Evolutionary conservation across 1,284 basidiomycete genomes (phyloP), one percentile per base, ranked within the genome.

Genomic region (Apiotrichum veenhuisii): DNA sequence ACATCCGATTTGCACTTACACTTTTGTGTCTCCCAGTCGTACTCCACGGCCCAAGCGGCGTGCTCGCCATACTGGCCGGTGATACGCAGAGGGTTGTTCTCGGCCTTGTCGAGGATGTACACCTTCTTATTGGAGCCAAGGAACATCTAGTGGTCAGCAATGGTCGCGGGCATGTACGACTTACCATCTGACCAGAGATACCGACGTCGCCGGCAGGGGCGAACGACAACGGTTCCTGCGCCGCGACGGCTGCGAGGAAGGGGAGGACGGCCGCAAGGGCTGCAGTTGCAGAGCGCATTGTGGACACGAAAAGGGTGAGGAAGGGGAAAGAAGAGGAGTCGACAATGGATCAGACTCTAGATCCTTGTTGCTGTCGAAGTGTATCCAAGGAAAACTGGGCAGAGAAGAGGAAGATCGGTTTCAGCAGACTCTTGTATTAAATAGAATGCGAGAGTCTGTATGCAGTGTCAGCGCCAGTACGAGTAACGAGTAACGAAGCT

Each of bases 51-150:
- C 78, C 79, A 80, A 61, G 66, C 79, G 59, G 65, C 77, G 65
- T 76, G 73, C 4, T 40, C 23, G 15, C 71, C 72, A 36, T 66
- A 69, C 45, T 63, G 45, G 22, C 69, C 82, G 52, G 80, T 79
- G 53, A 87, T 79, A 50, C 78, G 78, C 18, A 82, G 79, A 3
- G 82, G 80, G 72, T 89, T 88, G 46, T 78, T 77, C 54, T 78
- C 77, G 1, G 75, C 68, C 67, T 79, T 81, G 67, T 81, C 80
- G 48, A 80, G 67, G 42, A 77, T 75, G 72, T 81, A 81, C 37
- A 80, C 75, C 67, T 80, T 80, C 63, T 77, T 75, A 54, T 71
- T 71, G 53, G 70, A 75, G 10, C 78, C 78, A 46, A 80, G 66
- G 71, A 80, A 80, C 62, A 80, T 73, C 73, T 80, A 69, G 22